Evolutionary conservation across 768 basidiomycete species (phyloP).

Genomic region (Chalciporus chontae): DNA sequence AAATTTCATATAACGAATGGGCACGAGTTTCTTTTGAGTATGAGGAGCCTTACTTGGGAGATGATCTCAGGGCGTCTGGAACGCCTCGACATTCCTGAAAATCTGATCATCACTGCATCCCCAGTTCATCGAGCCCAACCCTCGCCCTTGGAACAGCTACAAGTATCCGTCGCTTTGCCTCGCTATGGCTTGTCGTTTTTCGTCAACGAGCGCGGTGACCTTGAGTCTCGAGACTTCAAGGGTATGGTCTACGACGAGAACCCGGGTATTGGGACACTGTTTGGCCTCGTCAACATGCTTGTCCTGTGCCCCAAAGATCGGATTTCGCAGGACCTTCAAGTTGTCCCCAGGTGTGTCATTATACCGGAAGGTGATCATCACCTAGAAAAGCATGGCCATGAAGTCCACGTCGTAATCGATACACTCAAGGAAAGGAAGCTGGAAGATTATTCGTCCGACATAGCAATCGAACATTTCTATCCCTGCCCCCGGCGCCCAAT

Average conservation of each 20-base stretch:
- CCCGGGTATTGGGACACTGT: constrained; percentile 39
- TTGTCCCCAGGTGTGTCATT: constrained; percentile 4
- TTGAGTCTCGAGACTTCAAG: constrained; percentile 37
- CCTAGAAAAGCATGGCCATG: not conserved
- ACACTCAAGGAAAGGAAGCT: not conserved
- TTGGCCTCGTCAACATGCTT: constrained; percentile 37
- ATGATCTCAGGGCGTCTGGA: constrained; percentile 15
- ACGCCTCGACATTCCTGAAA: constrained; percentile 9
- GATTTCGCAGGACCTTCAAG: not conserved
- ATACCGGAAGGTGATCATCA: constrained; percentile 5
- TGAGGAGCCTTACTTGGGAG: constrained; percentile 14
- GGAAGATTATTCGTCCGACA: too few species aligned
- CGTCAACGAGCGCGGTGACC: constrained; percentile 18
- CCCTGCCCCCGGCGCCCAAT: not conserved
- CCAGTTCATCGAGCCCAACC: not conserved
- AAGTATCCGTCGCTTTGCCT: constrained; percentile 28
- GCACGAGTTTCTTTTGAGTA: constrained; percentile 12
- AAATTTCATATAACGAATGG: not conserved
- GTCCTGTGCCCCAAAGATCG: constrained; percentile 29
- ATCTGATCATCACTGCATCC: constrained; percentile 13
- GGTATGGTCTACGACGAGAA: constrained; percentile 35
- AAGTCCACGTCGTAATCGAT: not conserved
- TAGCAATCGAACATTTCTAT: not conserved
- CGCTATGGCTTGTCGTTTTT: constrained; percentile 37
- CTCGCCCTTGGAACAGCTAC: not conserved